Base-by-base conservation (phyloP, 1,139 yeast genomes). In the Saccharomyces pastorianus region DNA sequence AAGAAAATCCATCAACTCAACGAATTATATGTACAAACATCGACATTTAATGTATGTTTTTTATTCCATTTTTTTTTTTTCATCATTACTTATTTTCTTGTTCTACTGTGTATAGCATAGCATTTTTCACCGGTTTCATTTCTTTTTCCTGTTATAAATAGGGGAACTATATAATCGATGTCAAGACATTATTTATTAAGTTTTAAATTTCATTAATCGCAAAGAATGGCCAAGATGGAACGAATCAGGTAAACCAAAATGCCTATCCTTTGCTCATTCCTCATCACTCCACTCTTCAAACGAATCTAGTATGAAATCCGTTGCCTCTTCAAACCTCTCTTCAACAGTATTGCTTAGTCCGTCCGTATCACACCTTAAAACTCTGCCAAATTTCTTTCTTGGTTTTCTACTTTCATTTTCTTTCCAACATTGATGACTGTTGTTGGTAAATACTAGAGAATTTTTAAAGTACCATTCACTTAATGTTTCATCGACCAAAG, bases 381-480 rank as follows among this genome's bases (percentile, higher is more conserved):
- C 96, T 55, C 96, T 78, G 27, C 99, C 99, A 67, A 85, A 89
- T 70, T 89, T 90, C 65, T 89, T 82, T 65, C 97, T 80, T 44
- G 96, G 96, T 64, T 85, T 80, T 66, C 88, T 89, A 49, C 76
- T 76, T 51, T 76, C 79, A 52, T 77, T 76, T 42, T 66, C 67
- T 27, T 80, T 85, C 96, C 96, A 90, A 61, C 95, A 85, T 3
- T 86, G 76, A 66, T 91, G 95, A 56, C 78, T 78, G 53, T 77
- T 74, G 55, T 90, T 80, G 6, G 96, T 82, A 68, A 91, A 90
- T 0, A 93, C 80, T 29, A 91, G 80, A 1, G 97, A 88, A 62
- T 88, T 87, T 59, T 84, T 84, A 72, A 84, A 90, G 69, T 84
- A 93, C 97, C 98, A 91, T 64, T 90, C 96, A 17, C 88, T 81